These are phyloP conservation scores for Mycena indigotica DNA, from an alignment of 768 basidiomycete genomes.

Conservation along the genomic window DNA sequence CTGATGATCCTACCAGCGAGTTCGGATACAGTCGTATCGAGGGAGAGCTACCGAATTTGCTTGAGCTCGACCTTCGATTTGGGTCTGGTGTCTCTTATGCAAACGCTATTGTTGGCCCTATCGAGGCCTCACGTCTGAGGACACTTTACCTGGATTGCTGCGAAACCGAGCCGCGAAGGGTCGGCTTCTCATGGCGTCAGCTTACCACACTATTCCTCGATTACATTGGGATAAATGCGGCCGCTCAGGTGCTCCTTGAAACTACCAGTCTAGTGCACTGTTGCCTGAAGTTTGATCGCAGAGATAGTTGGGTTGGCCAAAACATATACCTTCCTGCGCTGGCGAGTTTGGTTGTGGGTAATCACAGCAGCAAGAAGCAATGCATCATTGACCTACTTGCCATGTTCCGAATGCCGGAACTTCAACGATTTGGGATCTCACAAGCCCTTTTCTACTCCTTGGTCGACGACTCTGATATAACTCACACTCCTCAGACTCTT, in stretches of 20 bases:
- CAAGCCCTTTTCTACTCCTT: background rate
- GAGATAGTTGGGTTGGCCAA: background rate
- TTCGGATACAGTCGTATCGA: background rate
- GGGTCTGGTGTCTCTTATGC: background rate
- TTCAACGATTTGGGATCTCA: background rate
- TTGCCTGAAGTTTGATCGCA: background rate
- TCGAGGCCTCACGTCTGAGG: background rate
- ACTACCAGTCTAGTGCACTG: background rate
- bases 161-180: background rate
- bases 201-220: background rate
- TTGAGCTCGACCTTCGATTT: background rate
- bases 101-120: background rate
- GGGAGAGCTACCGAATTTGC: background rate
- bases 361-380: background rate
- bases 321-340: background rate
- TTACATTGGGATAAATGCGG: background rate
- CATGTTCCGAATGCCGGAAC: background rate
- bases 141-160: background rate
- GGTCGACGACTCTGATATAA: too few species aligned
- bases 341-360: background rate
- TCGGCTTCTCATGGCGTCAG: background rate
- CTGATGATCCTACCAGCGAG: background rate
- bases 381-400: background rate
- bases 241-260: background rate
- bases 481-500: background rate